Evolutionary conservation across 106 monocot genomes (phyloP), one percentile per base, ranked within the genome.

Genomic region (Alisma plantagoaquatica): DNA sequence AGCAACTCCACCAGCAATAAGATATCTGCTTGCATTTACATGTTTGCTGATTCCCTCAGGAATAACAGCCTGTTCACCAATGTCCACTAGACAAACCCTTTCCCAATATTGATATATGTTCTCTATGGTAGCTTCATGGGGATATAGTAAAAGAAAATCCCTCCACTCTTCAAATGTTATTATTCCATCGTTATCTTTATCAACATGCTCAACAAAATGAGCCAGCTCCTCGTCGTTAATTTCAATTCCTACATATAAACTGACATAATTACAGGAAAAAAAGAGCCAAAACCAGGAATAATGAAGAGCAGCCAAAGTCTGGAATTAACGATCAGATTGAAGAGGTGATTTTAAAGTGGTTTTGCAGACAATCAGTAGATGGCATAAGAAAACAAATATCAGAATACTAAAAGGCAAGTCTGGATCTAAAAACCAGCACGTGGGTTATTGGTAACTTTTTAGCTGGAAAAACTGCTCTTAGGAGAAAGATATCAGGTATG

Each of bases 111-210:
- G 77, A 48, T 94, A 88, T 7, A 94, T 94, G 61, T 83, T 87
- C 57, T 81, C 94, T 20, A 88, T 77, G 23, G 94, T 84, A 33
- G 81, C 88, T 64, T 94, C 94, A 67, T 94, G 88, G 3, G 88
- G 94, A 28, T 84, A 94, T 10, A 94, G 64, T 4, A 94, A 59
- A 61, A 94, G 87, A 68, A 94, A 94, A 70, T 94, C 88, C 29
- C 94, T 77, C 94, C 94, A 94, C 46, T 94, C 94, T 64, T 94
- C 94, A 49, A 94, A 94, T 47, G 94, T 94, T 44, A 94, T 94
- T 51, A 84, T 84, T 31, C 94, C 94, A 60, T 94, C 78, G 38
- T 94, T 94, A 66, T 94, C 94, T 66, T 94, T 94, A 25, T 94
- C 94, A 16, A 94, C 88, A 67, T 88, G 87, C 57, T 94, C 88